These are phyloP conservation scores for Teratosphaeria pseudoeucalypti DNA, from an alignment of 2,329 filamentous ascomycete species.

Conservation along the genomic window DNA sequence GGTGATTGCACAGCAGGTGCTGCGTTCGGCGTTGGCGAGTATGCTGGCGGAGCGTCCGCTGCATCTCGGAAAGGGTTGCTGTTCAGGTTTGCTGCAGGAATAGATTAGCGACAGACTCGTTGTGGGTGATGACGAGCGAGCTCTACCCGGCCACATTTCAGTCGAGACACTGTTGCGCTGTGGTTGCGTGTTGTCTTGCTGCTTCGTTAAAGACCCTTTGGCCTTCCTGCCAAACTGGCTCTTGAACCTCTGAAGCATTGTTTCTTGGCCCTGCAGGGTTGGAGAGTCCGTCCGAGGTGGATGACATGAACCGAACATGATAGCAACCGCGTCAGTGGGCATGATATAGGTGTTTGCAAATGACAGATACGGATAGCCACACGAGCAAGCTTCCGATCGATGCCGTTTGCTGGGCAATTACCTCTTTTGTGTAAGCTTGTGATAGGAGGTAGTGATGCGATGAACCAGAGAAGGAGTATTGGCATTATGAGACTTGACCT, in stretches of 20 bases:
- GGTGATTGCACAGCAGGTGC: constrained; percentile 11
- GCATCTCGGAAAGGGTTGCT: constrained; percentile 7
- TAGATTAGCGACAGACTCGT: not conserved
- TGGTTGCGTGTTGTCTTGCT: constrained; percentile 8
- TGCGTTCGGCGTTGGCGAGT: constrained; percentile 35
- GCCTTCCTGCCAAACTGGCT: constrained; percentile 10
- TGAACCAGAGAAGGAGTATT: not conserved
- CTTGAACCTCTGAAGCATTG: constrained; percentile 10
- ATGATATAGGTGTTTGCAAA: not conserved
- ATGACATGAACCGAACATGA: not conserved
- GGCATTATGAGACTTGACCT: not conserved
- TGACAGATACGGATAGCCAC: not conserved
- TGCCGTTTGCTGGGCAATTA: not conserved
- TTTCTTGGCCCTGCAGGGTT: constrained; percentile 2
- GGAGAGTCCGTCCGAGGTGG: constrained; percentile 8
- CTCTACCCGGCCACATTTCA: constrained; percentile 12
- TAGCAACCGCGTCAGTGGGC: not conserved
- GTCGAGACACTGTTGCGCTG: constrained; percentile 11
- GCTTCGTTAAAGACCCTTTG: constrained; percentile 5
- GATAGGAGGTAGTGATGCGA: not conserved
- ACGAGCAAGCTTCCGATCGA: not conserved
- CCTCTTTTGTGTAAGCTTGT: not conserved
- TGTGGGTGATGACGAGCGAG: not conserved
- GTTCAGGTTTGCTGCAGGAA: not conserved
- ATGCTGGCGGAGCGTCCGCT: constrained; percentile 26